Base-by-base conservation (phyloP, 1,284 basidiomycete species). In the Ustilago cynodontis region DNA sequence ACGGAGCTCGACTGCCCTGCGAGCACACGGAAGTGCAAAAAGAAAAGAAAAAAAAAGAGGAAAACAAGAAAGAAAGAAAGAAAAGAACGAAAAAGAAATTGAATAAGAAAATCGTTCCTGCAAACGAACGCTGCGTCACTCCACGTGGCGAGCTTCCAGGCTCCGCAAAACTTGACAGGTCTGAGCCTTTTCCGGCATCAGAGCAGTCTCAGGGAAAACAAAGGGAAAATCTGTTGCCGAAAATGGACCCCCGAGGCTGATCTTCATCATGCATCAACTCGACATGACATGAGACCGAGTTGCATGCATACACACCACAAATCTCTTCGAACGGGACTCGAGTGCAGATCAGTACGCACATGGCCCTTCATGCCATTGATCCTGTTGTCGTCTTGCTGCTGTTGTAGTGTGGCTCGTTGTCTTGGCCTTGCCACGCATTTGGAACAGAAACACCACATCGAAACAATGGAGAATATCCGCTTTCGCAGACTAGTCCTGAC, bases 271-370 rank as follows among this genome's bases (percentile, higher is more conserved):
- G 56, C 55, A 57, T 47, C 20, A 18, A 39, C 37, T 39, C 37
- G 37, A 39, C 37, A 39, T 39, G 43, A 33, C 28, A 47, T 35
- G 47, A 59, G 33, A 49, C 47, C 56, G 53, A 55, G 22, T 22
- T 39, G 53, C 37, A 55, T 43, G 33, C 31, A 53, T 53, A 33
- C 20, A 39, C 2, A 39, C 43, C 3, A n/a, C 43, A 9, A 10
- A n/a, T n/a, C n/a, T 7, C n/a, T 7, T 47, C n/a, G 18, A 18
- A 39, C 37, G 29, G 31, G 29, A 53, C 52, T 31, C 24, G 10
- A 18, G 9, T 55, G 53, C 53, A 55, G 14, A 9, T 16, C 37
- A 39, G 37, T 16, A 13, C 18, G 13, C 18, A 13, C 37, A 18
- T 39, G 8, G 1, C 18, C 1, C 37, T 39, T 39, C 13, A 10